Evolutionary conservation across 345 rosid genomes (phyloP), one percentile per base, ranked within the genome.

Genomic region (Salix koriyanagi): DNA sequence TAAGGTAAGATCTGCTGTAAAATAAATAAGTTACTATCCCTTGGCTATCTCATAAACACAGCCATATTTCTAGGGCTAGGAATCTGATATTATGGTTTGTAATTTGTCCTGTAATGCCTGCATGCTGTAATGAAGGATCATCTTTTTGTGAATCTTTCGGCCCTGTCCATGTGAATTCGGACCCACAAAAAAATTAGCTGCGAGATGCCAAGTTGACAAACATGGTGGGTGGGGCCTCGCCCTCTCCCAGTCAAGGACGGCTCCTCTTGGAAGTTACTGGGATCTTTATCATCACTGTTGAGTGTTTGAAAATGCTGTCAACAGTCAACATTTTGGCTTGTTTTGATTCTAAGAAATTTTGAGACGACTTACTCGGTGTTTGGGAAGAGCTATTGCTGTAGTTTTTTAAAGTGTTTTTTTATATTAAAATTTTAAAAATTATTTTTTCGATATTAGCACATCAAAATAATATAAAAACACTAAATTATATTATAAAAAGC

Each of bases 11-110:
- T 77, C 67, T 48, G 84, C 78, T 87, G 84, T 83, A 34, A 64
- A 23, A 83, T 82, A 82, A 82, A 85, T 78, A 83, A 81, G 65
- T 26, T 74, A 79, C 69, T 83, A 46, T 28, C 15, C 54, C 54
- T 26, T 23, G 1, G 4, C 39, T 25, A 2, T 23, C 25, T 23
- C 25, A 46, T 3, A 23, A 6, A 26, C 23, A 39, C 58, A 21
- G 23, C 77, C 70, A 32, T 75, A 13, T 39, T 69, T 34, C 13
- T 41, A 78, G 39, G 72, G 76, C 58, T 37, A 52, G 71, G 69
- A 69, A 80, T 77, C 44, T 77, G 75, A 75, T 67, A n/a, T 36
- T 5, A 48, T 7, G 46, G n/a, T 25, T 1, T 67, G 54, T 69
- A 68, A 56, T 46, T 66, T 80, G 84, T 77, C 77, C n/a, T 82